Evolutionary conservation across 306 rosid species (phyloP), one percentile per base, ranked within the genome.

Genomic region (Trichosanthes cucumerina): DNA sequence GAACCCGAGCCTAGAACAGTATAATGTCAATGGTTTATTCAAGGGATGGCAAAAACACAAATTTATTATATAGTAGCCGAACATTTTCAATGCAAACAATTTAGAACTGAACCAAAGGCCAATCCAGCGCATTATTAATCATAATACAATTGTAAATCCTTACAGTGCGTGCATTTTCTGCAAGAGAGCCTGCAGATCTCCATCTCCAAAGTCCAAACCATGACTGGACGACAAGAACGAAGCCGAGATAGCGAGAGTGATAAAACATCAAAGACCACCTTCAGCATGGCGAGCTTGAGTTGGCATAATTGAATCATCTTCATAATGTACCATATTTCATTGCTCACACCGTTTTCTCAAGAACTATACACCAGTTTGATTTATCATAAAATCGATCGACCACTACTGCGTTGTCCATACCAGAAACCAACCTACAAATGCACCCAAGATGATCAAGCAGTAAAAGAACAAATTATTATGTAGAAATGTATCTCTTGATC

Each of bases 321-420:
- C 77, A 47, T 26, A 24, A 2, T 28, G 7, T 21, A 38, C 57
- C 26, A 4, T 2, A 34, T 49, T 31, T 47, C 19, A 26, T 26
- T 15, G 2, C 46, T 88, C 88, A 96, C 39, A 43, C 49, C 10
- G 81, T 86, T 85, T 85, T 95, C 90, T 95, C 90, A 21, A 95
- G 97, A 87, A 90, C 83, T 81, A 92, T 83, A 54, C 98, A 91
- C 99, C 96, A 95, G 86, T 95, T 95, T 66, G 98, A 91, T 85
- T 95, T 95, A 87, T 95, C 96, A 59, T 81, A 92, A 91, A 95
- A 92, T 60, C 81, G 87, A 80, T 95, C 98, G 6, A 95, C 89
- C 52, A 95, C 77, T 76, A 86, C 85, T 15, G 92, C 91, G 69
- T 87, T 84, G 77, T 82, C 85, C 84, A 92, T 83, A 68, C 93